These are phyloP conservation scores for Diaporthe sp. DNA, from an alignment of 2,329 filamentous ascomycete genomes.

Conservation along the genomic window DNA sequence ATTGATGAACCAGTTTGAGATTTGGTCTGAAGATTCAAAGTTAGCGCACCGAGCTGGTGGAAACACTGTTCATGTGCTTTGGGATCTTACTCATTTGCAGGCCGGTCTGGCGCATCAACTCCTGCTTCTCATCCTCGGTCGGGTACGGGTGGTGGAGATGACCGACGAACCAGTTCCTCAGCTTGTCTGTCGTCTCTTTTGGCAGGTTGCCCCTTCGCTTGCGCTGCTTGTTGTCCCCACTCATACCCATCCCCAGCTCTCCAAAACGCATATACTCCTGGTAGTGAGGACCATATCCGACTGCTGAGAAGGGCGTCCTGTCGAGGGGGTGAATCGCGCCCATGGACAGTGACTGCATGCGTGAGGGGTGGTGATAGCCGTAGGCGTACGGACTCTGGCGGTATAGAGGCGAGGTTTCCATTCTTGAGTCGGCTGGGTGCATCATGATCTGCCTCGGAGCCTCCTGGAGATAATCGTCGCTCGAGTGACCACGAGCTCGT, in stretches of 20 bases:
- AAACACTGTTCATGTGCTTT: constrained; percentile 1
- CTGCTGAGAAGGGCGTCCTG: constrained; percentile 59
- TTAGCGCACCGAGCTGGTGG: constrained; percentile 36
- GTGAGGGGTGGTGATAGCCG: constrained; percentile 59
- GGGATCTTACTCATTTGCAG: constrained; percentile 79
- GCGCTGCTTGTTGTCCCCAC: constrained; percentile 64
- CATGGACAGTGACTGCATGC: constrained; percentile 62
- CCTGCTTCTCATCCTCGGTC: constrained; percentile 88
- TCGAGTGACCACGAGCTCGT: constrained; percentile 50
- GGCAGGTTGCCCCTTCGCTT: constrained; percentile 87
- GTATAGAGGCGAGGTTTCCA: constrained; percentile 53
- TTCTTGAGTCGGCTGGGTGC: constrained; percentile 46
- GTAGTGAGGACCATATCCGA: constrained; percentile 56
- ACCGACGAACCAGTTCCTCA: constrained; percentile 84
- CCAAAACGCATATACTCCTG: constrained; percentile 60
- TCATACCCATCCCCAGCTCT: constrained; percentile 55
- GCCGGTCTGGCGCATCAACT: constrained; percentile 81
- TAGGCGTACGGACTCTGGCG: constrained; percentile 54
- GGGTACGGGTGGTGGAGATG: constrained; percentile 88
- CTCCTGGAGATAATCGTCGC: constrained; percentile 54
- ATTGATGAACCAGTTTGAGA: constrained; percentile 88
- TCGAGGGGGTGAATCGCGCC: constrained; percentile 60
- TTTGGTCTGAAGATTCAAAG: constrained; percentile 67
- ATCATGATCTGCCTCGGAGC: constrained; percentile 47
- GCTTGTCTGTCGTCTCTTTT: constrained; percentile 88